A percentile compares a stretch with the other conserved stretches of the same genome.
phyloP scores from a whole-genome alignment of 495 filamentous ascomycete genomes.

The Neurospora discreta region DNA sequence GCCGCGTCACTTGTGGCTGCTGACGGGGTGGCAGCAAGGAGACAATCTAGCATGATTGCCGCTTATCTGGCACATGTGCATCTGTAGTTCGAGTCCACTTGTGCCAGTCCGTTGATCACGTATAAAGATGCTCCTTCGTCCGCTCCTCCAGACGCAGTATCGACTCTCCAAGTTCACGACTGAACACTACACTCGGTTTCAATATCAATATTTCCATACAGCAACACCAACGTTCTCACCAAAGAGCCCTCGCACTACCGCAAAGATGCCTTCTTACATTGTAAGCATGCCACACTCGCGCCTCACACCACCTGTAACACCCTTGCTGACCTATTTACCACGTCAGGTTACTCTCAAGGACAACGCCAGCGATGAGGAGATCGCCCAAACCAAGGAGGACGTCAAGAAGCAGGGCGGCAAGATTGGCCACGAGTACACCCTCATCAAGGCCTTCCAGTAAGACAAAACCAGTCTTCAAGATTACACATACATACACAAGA shows the following conservation, averaged over 20 bases:
- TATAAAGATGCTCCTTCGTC: neutral
- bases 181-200: neutral
- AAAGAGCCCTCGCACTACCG: neutral
- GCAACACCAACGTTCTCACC: neutral
- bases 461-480: conserved; percentile 14
- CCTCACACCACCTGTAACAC: neutral
- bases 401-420: conserved; percentile 61
- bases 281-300: conserved; percentile 30
- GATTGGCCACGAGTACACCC: conserved; percentile 68
- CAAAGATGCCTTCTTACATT: conserved; percentile 61
- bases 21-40: neutral
- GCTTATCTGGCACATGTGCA: neutral
- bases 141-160: neutral
- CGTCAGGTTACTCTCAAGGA: conserved; percentile 69
- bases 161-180: neutral
- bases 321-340: conserved; percentile 4
- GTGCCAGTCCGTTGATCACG: neutral
- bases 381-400: conserved; percentile 66
- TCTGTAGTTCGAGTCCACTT: neutral
- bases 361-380: conserved; percentile 44
- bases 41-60: neutral
- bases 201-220: neutral
- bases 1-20: neutral
- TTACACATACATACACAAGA: neutral
- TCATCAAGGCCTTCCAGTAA: conserved; percentile 90